Evolutionary conservation across 352 stramenopile species (phyloP).

Genomic region (Pythium aristosporum): DNA sequence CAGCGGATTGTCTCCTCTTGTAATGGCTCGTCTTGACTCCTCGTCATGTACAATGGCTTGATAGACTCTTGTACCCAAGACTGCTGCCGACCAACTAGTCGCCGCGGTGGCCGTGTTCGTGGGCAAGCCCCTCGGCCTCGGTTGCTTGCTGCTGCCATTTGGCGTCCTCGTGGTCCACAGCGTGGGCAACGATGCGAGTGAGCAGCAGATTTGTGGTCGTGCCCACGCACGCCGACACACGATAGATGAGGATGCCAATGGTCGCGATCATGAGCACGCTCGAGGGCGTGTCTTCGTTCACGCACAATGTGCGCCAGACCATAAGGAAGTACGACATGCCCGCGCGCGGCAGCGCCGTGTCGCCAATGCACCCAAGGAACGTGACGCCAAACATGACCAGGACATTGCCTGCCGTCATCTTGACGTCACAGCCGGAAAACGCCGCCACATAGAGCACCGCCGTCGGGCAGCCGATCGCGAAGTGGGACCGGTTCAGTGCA

Average conservation of each 20-base stretch:
- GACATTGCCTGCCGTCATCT: constrained; percentile 30
- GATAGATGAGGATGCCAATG: constrained; percentile 43
- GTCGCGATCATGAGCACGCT: constrained; percentile 43
- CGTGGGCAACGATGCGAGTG: constrained; percentile 47
- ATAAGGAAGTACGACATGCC: constrained; percentile 60
- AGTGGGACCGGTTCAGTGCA: constrained; percentile 50
- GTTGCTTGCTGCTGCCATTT: constrained; percentile 8
- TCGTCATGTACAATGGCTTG: too few species aligned
- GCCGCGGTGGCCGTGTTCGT: not conserved
- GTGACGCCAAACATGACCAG: constrained; percentile 48
- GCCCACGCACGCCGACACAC: constrained; percentile 51
- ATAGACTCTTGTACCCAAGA: too few species aligned
- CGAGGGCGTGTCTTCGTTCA: constrained; percentile 39
- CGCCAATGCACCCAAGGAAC: constrained; percentile 44
- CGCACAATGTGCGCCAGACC: constrained; percentile 51
- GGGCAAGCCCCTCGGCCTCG: constrained; percentile 1
- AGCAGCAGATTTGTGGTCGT: constrained; percentile 57
- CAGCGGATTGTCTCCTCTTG: too few species aligned
- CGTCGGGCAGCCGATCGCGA: constrained; percentile 44
- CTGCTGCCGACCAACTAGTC: too few species aligned
- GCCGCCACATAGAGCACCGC: constrained; percentile 47
- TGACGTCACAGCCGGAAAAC: constrained; percentile 47
- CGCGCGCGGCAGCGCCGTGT: constrained; percentile 39
- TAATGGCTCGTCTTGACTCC: too few species aligned
- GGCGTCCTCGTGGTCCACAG: constrained; percentile 10